Evolutionary conservation across 805 yeast species (phyloP).

Genomic region (Schizosaccharomyces lindneri): DNA sequence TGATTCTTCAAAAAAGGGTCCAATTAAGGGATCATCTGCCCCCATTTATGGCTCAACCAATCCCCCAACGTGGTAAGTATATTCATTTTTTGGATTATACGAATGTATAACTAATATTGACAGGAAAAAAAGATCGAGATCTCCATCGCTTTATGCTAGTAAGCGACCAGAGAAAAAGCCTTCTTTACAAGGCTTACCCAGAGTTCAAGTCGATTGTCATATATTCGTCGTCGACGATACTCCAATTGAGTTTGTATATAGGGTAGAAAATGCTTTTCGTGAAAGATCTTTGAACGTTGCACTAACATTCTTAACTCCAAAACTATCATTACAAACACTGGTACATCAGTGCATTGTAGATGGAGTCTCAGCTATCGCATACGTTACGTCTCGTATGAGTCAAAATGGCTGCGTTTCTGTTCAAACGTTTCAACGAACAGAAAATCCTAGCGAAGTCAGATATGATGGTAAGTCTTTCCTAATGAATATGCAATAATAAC

Average conservation of each 20-base stretch:
- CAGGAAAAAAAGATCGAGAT: neutral
- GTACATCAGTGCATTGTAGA: slow-evolving; percentile 58
- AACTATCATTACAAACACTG: slow-evolving; percentile 21
- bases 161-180: neutral
- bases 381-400: slow-evolving; percentile 27
- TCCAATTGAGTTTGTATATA: slow-evolving; percentile 13
- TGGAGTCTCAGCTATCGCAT: slow-evolving; percentile 48
- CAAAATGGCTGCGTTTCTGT: slow-evolving; percentile 27
- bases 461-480: neutral
- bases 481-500: neutral
- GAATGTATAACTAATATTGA: no score
- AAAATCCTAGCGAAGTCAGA: neutral
- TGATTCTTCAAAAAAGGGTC: neutral
- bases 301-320: slow-evolving; percentile 15
- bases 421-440: slow-evolving; percentile 34
- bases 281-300: slow-evolving; percentile 17
- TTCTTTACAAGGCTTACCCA: slow-evolving; percentile 7
- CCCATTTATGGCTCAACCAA: no score
- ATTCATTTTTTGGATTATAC: no score
- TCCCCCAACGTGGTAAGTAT: no score
- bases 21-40: neutral
- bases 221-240: slow-evolving; percentile 24
- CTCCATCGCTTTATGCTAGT: slow-evolving; percentile 5
- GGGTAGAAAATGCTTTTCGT: slow-evolving; percentile 19
- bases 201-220: slow-evolving; percentile 19